A percentile compares a stretch with the other conserved stretches of the same genome.
Evolutionary conservation across 768 basidiomycete species (phyloP).

Genomic region (Suillus lakei): DNA sequence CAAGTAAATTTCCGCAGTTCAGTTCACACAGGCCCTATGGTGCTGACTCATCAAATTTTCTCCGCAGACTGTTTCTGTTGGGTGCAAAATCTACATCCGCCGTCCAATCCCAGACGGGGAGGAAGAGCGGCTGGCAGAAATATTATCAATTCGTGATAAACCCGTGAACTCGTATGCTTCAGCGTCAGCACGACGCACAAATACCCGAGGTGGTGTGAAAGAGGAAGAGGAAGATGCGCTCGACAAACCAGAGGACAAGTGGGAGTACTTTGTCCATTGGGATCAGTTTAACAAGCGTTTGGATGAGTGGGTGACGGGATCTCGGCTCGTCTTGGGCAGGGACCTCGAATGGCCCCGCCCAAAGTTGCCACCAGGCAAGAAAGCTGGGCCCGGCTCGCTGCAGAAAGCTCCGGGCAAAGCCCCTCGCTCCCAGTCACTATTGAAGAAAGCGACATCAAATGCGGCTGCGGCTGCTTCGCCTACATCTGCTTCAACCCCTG

Average conservation of each 20-base stretch:
- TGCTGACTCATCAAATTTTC: constrained; percentile 40
- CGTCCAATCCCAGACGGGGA: constrained; percentile 75
- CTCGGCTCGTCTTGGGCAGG: constrained; percentile 78
- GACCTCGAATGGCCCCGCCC: constrained; percentile 98
- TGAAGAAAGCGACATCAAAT: constrained; percentile 74
- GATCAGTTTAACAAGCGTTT: constrained; percentile 99
- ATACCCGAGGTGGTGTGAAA: constrained; percentile 42
- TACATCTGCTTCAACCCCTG: constrained; percentile 55
- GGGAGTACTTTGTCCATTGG: constrained; percentile 98
- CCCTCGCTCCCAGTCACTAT: constrained; percentile 58
- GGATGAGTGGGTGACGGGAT: constrained; percentile 95
- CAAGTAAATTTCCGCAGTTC: constrained; percentile 52
- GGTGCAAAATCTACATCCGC: constrained; percentile 94
- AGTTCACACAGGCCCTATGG: constrained; percentile 26
- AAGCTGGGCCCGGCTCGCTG: constrained; percentile 41
- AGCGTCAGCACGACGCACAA: constrained; percentile 40
- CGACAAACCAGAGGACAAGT: constrained; percentile 71
- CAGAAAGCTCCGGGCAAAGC: constrained; percentile 68
- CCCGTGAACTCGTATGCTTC: constrained; percentile 62
- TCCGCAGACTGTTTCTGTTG: constrained; percentile 80
- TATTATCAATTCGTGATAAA: constrained; percentile 93
- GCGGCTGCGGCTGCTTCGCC: constrained; percentile 68
- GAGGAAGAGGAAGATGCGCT: constrained; percentile 55
- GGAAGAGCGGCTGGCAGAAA: constrained; percentile 94
- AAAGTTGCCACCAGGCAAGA: constrained; percentile 65